Percentiles rank a stretch among this genome's conserved stretches.
phyloP scores from a whole-genome alignment of 2,329 filamentous ascomycete genomes.

The Coniella vitis region DNA sequence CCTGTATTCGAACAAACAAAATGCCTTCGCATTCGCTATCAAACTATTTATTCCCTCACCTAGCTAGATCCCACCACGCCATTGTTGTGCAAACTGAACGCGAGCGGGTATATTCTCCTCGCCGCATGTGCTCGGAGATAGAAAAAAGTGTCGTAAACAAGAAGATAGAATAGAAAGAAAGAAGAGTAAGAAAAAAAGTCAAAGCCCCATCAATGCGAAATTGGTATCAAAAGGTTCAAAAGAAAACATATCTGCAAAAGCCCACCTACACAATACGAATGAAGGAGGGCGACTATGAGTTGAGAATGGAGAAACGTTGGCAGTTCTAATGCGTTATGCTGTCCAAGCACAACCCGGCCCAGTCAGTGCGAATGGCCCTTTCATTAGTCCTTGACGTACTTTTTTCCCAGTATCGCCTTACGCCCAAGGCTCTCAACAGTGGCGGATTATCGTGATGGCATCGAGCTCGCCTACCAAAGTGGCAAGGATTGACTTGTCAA shows the following conservation, averaged over 20 bases:
- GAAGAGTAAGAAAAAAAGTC: neutral
- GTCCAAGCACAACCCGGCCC: too few species aligned
- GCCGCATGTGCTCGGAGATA: neutral
- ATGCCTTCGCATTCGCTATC: too few species aligned
- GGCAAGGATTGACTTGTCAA: too few species aligned
- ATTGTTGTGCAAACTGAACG: neutral
- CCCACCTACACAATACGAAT: neutral
- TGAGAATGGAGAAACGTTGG: neutral
- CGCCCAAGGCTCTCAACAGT: too few species aligned
- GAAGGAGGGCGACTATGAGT: constrained; percentile 4
- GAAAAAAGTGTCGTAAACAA: neutral
- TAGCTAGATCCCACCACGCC: neutral
- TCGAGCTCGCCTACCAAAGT: too few species aligned
- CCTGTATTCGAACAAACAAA: too few species aligned
- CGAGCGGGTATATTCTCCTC: neutral
- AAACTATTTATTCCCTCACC: neutral
- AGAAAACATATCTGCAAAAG: neutral
- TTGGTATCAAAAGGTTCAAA: neutral
- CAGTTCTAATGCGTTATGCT: neutral
- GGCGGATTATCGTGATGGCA: too few species aligned
- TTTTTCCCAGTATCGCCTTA: too few species aligned
- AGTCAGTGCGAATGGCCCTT: too few species aligned
- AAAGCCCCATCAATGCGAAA: neutral
- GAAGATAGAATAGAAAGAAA: neutral
- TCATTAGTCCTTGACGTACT: too few species aligned